Conservation (phyloP, 1,139 yeast species). For the Candida neerlandica region DNA sequence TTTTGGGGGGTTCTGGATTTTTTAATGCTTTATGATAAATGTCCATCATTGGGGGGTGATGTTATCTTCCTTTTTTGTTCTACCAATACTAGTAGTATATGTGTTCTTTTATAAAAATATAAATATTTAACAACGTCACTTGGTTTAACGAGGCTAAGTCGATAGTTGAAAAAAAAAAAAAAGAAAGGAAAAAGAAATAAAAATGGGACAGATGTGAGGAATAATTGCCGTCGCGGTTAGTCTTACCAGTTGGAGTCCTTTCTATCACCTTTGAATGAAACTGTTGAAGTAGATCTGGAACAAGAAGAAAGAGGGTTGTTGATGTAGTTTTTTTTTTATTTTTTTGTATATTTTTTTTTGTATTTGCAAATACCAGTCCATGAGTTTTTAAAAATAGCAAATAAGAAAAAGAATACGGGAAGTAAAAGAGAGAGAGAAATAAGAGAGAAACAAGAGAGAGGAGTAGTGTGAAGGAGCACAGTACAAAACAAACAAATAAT, state of each 20-base stretch:
- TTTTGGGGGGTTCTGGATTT: conserved; percentile 18
- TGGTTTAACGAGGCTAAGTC: conserved; percentile 4
- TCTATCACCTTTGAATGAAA: neutral
- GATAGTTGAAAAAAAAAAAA: neutral
- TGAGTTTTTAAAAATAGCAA: conserved; percentile 1
- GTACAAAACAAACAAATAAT: neutral
- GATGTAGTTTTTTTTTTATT: neutral
- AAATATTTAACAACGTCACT: neutral
- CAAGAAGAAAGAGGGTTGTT: conserved; percentile 1
- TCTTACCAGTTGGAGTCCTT: neutral
- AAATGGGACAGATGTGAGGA: neutral
- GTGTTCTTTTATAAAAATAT: neutral
- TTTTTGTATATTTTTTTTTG: neutral
- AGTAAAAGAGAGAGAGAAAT: neutral
- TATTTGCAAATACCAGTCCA: neutral
- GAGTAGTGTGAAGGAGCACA: neutral
- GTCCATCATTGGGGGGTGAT: conserved; percentile 15
- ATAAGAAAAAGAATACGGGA: neutral
- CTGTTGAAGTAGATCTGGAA: neutral
- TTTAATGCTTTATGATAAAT: conserved; percentile 17
- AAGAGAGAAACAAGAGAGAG: neutral
- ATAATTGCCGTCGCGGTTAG: neutral
- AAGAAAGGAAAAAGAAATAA: neutral
- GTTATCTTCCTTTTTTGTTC: neutral
- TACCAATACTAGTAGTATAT: neutral